These are phyloP conservation scores for Eurotiales sp. DNA, from an alignment of 2,329 filamentous ascomycete genomes.

Conservation along the genomic window DNA sequence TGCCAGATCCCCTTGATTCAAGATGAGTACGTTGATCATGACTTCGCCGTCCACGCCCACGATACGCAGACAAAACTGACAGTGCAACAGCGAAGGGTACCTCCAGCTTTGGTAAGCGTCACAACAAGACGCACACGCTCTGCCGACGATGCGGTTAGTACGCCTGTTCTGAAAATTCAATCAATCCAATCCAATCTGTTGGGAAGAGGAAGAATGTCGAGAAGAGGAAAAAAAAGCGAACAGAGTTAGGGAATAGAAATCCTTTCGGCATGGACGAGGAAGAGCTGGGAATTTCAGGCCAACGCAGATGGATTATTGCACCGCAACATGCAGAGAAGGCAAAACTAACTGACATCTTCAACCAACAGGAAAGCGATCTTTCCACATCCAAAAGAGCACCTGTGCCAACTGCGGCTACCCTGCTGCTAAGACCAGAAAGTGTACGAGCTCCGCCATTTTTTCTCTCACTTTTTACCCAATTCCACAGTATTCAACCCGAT, in stretches of 20 bases:
- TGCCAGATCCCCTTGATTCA: slow-evolving; percentile 48
- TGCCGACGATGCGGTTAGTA: slow-evolving; percentile 97
- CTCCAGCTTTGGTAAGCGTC: slow-evolving; percentile 72
- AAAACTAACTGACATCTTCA: slow-evolving; percentile 32
- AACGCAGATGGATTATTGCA: too few relatives aligned
- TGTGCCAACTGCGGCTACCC: slow-evolving; percentile 96
- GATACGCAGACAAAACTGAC: slow-evolving; percentile 38
- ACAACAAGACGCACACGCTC: slow-evolving; percentile 98
- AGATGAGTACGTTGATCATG: slow-evolving; percentile 52
- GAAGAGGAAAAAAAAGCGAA: slow-evolving; percentile 8
- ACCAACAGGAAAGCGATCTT: slow-evolving; percentile 77
- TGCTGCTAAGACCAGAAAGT: slow-evolving; percentile 95
- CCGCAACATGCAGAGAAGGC: slow-evolving; percentile 11
- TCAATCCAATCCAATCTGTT: not conserved
- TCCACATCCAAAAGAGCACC: slow-evolving; percentile 99
- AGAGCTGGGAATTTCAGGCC: not conserved
- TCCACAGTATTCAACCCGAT: too few relatives aligned
- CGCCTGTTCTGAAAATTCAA: slow-evolving; percentile 2
- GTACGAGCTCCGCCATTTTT: slow-evolving; percentile 58
- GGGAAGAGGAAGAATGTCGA: not conserved
- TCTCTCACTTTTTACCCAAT: too few relatives aligned
- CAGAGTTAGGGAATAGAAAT: not conserved
- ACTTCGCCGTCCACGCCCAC: slow-evolving; percentile 20
- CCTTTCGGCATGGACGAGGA: slow-evolving; percentile 1
- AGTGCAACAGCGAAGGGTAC: slow-evolving; percentile 63